Base-by-base conservation (phyloP, 495 filamentous ascomycete genomes). In the Annulohypoxylon bovei region DNA sequence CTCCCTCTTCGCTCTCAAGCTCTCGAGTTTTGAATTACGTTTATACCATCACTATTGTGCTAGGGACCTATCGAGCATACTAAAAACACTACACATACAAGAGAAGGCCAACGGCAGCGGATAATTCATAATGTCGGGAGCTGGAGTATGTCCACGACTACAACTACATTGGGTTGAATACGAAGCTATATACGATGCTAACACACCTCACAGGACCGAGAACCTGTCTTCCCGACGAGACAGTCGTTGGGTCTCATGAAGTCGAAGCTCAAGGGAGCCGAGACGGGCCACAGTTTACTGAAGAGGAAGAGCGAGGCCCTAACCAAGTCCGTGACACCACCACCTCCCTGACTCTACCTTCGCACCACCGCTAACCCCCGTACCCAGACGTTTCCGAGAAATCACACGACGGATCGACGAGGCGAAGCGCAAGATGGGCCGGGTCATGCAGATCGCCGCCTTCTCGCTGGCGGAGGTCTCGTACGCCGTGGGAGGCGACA, bases 371-470 rank as follows among this genome's bases (percentile, higher is more conserved):
- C 62, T 77, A 58, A 77, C 42, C 16, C 49, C 52, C 20, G 25
- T 27, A 52, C 55, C 53, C 75, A 97, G 93, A 75, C 92, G 93
- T 65, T 95, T 95, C 82, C 91, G 92, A 89, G 95, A 99, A 76
- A 99, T 99, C 74, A 98, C 95, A 58, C 87, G 90, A 65, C 93
- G 95, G 62, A 98, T 99, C 81, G 95, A 98, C 83, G 95, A 98
- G 79, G 95, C 95, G 27, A 99, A 99, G 82, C 93, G 93, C 68
- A 99, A 99, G 85, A 99, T 99, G 95, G 95, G 95, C 44, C 90
- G 95, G 11, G 96, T 99, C 12, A 98, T 99, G 95, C 94, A 98
- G 76, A 95, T 99, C 79, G 95, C 95, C 11, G 93, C 96, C 27
- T 97, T 99, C 80, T 98, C 95, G 2, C 87, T 99, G 37, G 96